Conservation (phyloP, 2,329 filamentous ascomycete genomes). For the Aspergillus thermomutatus region DNA sequence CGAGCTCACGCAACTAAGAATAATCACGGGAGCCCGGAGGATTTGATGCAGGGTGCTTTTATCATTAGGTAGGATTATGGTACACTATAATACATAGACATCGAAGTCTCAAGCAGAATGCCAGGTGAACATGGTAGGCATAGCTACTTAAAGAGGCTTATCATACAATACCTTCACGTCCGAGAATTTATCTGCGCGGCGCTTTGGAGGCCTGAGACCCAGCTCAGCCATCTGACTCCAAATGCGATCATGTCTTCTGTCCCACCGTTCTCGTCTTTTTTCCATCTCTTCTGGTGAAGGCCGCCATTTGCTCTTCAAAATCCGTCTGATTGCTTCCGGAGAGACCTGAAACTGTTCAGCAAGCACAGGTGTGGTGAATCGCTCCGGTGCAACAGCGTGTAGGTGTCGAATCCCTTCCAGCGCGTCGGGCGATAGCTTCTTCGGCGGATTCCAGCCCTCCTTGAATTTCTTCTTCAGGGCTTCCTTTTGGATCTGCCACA, state of each 20-base stretch:
- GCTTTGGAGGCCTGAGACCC: constrained; percentile 57
- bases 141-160: neutral
- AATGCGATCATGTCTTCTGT: constrained; percentile 43
- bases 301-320: constrained; percentile 61
- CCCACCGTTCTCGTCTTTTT: constrained; percentile 42
- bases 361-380: constrained; percentile 71
- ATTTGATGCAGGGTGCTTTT: neutral
- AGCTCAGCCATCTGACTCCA: constrained; percentile 46
- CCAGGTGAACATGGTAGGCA: neutral
- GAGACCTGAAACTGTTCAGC: constrained; percentile 81
- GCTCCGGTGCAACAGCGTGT: constrained; percentile 70
- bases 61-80: neutral
- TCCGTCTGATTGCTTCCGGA: constrained; percentile 79
- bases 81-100: neutral
- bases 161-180: constrained; percentile 28
- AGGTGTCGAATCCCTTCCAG: constrained; percentile 84
- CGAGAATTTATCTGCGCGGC: constrained; percentile 26
- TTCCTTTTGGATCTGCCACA: constrained; percentile 74
- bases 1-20: neutral
- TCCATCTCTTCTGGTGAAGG: constrained; percentile 38
- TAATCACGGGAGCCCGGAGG: neutral
- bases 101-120: neutral
- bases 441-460: constrained; percentile 73
- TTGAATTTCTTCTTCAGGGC: constrained; percentile 75
- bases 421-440: constrained; percentile 86